A percentile compares a stretch with the other conserved stretches of the same genome.
These are phyloP conservation scores for Trypanosoma lewisi DNA, from an alignment of 208 protist genomes.

Conservation along the genomic window DNA sequence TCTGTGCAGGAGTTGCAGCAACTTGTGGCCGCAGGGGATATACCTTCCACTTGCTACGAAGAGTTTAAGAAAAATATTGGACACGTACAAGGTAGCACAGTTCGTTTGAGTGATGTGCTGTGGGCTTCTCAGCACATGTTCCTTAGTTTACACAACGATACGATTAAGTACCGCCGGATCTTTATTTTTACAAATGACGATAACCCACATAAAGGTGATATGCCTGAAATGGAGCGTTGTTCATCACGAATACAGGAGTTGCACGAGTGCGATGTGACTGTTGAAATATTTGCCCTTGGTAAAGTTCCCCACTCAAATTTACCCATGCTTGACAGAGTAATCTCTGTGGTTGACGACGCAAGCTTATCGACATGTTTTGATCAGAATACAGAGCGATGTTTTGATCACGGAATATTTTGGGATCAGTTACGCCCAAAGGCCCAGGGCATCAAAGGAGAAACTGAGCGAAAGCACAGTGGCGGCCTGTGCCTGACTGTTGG, in stretches of 20 bases:
- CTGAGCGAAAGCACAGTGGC: background rate
- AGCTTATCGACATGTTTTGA: too few species aligned
- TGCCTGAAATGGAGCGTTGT: constrained; percentile 38
- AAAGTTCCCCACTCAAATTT: background rate
- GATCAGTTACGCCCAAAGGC: background rate
- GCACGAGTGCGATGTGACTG: constrained; percentile 37
- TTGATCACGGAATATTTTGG: constrained; percentile 14
- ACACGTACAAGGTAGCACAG: constrained; percentile 5
- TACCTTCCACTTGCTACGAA: constrained; percentile 29
- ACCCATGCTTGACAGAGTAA: background rate
- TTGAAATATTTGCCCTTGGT: constrained; percentile 74
- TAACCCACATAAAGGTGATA: constrained; percentile 48
- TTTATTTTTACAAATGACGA: constrained; percentile 88
- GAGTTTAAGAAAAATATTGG: constrained; percentile 23
- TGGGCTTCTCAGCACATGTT: constrained; percentile 77
- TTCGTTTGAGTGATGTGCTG: constrained; percentile 56
- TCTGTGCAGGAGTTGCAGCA: constrained; percentile 57
- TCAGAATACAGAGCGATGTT: background rate
- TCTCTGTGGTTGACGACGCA: background rate
- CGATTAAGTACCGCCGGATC: constrained; percentile 52
- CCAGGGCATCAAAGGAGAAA: background rate
- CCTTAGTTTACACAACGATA: constrained; percentile 15
- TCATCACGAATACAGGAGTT: constrained; percentile 41
- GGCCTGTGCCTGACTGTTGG: constrained; percentile 18
- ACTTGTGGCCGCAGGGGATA: constrained; percentile 41